Conservation (phyloP, 441 rosid species). For the Bocquillonia castaneifolia region DNA sequence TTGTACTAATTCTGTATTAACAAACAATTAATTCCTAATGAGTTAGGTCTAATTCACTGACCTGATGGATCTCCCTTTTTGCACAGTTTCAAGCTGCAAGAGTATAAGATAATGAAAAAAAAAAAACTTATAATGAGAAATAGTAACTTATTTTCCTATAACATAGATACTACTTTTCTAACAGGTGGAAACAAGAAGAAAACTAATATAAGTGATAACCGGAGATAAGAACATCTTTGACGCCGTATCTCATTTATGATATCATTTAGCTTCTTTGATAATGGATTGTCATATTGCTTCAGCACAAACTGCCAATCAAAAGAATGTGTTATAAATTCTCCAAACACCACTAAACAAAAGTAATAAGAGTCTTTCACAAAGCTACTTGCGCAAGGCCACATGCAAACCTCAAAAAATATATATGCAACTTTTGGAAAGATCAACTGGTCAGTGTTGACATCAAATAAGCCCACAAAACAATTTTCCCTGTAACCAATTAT, state of each 20-base stretch:
- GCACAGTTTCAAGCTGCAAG: constrained; percentile 5
- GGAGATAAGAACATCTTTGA: constrained; percentile 77
- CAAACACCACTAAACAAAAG: not conserved
- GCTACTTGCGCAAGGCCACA: not conserved
- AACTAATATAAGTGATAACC: constrained; percentile 24
- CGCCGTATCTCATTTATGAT: constrained; percentile 72
- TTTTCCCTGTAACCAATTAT: not conserved
- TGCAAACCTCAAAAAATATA: not conserved
- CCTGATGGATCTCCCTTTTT: constrained; percentile 13
- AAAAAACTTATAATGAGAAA: not conserved
- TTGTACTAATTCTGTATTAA: not conserved
- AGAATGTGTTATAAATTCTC: not conserved
- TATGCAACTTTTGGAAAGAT: not conserved
- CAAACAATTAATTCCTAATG: not conserved
- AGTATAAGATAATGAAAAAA: not conserved
- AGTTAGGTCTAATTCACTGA: not conserved
- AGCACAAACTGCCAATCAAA: constrained; percentile 49
- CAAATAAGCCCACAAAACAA: not conserved
- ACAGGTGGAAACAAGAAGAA: not conserved
- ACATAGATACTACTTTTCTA: not conserved
- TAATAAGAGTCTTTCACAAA: not conserved
- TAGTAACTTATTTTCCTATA: not conserved
- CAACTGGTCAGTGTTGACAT: not conserved
- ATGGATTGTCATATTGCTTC: constrained; percentile 64
- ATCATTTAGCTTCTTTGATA: constrained; percentile 76